Evolutionary conservation across 805 yeast species (phyloP), one percentile per base, ranked within the genome.

Genomic region (Maudiozyma pseudohumilis): DNA sequence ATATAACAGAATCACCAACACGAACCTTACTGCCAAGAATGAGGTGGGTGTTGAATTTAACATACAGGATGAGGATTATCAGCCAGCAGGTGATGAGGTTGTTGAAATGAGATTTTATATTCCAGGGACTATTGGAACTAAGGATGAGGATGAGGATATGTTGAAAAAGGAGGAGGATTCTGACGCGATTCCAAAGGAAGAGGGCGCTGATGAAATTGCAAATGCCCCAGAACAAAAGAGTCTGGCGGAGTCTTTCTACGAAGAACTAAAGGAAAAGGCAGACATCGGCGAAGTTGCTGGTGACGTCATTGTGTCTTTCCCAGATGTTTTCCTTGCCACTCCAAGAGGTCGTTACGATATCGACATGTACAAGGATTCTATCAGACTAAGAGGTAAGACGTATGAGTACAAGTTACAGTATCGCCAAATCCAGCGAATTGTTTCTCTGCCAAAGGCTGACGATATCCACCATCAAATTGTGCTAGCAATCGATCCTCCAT

Each of bases 321-420:
- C 82, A 35, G 97, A 89, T 52, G 77, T 88, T 4, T 70, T 89
- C 56, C 86, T 92, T 70, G 75, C 92, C 41, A 92, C 97, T 1
- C 98, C 98, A 52, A 80, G 98, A 72, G 98, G 98, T 47, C 89
- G 98, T 61, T 92, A 88, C 60, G 97, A 92, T 60, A 82, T 92
- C 50, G 96, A 89, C 61, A 80, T 92, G 78, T 92, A 84, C 62
- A 78, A 84, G 25, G 74, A 75, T 22, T 82, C 92, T 36, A 74
- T 92, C 61, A 77, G 97, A 56, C 70, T 92, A 36, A 77, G 98
- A 53, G 99, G 99, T 59, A 92, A 89, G 63, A 92, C 97, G 2
- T 92, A 92, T 64, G 98, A 92, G 59, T 94, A 92, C 70, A 92
- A 89, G 64, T 74, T 92, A 42, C 95, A 83, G 59, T 89, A 84